These are phyloP conservation scores for Pezicula carpinea DNA, from an alignment of 2,329 filamentous ascomycete genomes.

Conservation along the genomic window DNA sequence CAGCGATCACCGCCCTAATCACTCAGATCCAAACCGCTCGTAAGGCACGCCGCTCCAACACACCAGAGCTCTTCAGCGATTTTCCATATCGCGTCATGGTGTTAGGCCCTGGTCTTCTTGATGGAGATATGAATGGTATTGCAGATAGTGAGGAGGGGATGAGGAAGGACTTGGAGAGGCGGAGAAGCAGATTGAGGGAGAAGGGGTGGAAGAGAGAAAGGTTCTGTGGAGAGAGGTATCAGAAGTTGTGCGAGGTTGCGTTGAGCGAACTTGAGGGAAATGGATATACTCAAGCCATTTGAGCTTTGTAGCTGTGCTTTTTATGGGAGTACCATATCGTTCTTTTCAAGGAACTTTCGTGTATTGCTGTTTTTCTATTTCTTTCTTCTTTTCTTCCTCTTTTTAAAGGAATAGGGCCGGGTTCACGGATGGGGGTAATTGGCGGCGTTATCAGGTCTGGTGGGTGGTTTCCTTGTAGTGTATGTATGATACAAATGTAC, in stretches of 20 bases:
- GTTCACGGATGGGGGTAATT: too few species aligned
- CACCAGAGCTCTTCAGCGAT: conserved; percentile 7
- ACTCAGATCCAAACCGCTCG: conserved; percentile 8
- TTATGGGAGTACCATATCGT: too few species aligned
- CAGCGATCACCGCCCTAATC: conserved; percentile 16
- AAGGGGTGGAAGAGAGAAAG: conserved; percentile 18
- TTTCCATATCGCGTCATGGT: neutral
- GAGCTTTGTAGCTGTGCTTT: too few species aligned
- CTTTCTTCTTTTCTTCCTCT: neutral
- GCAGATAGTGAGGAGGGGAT: conserved; percentile 8
- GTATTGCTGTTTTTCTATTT: neutral
- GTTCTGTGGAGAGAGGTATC: conserved; percentile 20
- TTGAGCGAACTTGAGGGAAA: conserved; percentile 14
- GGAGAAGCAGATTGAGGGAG: conserved; percentile 16
- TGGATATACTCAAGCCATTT: neutral
- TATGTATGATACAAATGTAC: too few species aligned
- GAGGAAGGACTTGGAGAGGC: conserved; percentile 10
- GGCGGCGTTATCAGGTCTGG: too few species aligned
- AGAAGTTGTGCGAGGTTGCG: conserved; percentile 21
- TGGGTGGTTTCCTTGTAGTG: too few species aligned
- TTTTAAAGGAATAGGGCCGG: too few species aligned
- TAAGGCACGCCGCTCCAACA: conserved; percentile 15
- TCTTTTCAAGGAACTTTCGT: neutral
- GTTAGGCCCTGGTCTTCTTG: neutral
- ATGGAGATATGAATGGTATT: neutral